These are phyloP conservation scores for Termitomyces sp. DNA, from an alignment of 768 basidiomycete genomes.

Conservation along the genomic window DNA sequence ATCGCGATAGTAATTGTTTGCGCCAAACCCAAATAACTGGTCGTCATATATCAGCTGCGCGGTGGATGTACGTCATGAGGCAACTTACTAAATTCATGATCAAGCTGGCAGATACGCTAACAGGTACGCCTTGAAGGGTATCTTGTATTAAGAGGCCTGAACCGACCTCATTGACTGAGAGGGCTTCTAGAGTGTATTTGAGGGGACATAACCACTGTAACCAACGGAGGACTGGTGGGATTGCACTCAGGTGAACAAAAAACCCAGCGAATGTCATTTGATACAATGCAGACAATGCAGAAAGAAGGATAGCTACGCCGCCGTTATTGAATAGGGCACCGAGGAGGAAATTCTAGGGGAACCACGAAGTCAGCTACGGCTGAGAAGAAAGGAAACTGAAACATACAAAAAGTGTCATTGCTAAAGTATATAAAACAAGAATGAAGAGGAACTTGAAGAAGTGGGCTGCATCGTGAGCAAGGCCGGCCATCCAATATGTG, in stretches of 20 bases:
- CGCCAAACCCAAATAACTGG: slow-evolving; percentile 82
- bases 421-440: slow-evolving; percentile 77
- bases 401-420: slow-evolving; percentile 82
- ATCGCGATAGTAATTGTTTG: slow-evolving; percentile 82
- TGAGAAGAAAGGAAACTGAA: background rate
- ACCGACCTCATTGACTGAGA: slow-evolving; percentile 88
- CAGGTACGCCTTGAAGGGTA: slow-evolving; percentile 72
- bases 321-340: slow-evolving; percentile 80
- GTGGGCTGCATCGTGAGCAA: slow-evolving; percentile 67
- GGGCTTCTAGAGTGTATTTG: slow-evolving; percentile 79
- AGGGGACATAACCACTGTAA: slow-evolving; percentile 86
- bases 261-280: slow-evolving; percentile 91
- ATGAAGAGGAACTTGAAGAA: slow-evolving; percentile 97
- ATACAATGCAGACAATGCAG: slow-evolving; percentile 68
- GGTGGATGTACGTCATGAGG: background rate
- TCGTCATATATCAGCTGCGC: background rate
- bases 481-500: slow-evolving; percentile 95
- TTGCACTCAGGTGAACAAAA: slow-evolving; percentile 81
- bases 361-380: background rate
- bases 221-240: slow-evolving; percentile 92
- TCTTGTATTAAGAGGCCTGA: slow-evolving; percentile 84
- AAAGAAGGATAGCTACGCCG: slow-evolving; percentile 86
- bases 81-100: slow-evolving; percentile 78
- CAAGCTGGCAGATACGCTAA: slow-evolving; percentile 71
- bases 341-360: slow-evolving; percentile 77